Evolutionary conservation across 1,139 yeast species (phyloP), one percentile per base, ranked within the genome.

Genomic region (Taphrina deformans): DNA sequence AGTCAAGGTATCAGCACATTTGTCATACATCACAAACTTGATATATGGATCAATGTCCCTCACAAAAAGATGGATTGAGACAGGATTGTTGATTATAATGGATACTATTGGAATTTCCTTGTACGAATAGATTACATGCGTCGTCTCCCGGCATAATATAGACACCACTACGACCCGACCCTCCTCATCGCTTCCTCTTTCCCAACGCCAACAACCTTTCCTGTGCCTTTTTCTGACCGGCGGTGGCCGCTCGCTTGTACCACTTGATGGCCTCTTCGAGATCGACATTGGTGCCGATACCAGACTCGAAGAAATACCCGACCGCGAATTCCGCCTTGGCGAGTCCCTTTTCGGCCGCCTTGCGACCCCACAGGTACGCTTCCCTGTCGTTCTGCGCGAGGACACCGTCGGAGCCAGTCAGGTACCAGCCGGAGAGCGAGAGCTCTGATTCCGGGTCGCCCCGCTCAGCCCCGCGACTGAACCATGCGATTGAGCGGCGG

Each of bases 351-450:
- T 87, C 88, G 1, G 95, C 86, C 0, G 96, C 92, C 68, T 89
- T 82, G 63, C 89, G 84, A 41, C 96, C 95, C 98, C 98, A 93
- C 69, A 87, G 78, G 67, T 88, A 86, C 0, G 97, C 96, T 74
- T 88, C 87, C 55, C 85, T 85, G 63, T 89, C 93, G 71, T 85
- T 84, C 44, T 89, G 87, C 48, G 79, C 78, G 52, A 95, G 82
- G 31, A 90, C 78, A 0, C 88, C 89, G 12, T 84, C 82, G 3
- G 88, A 85, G 1, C 98, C 98, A 0, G 89, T 85, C 69, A 93
- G 79, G 73, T 88, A 89, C 98, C 99, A 93, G 55, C 97, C 92
- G 68, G 91, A 84, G 66, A 93, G 79, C 0, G 97, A 96, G 72
- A 92, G 79, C 81, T 92, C 92, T 6, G 96, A 93, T 72, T 89